Base-by-base conservation (phyloP, 129 eudicot species). In the Rutidosis leptorrhynchoides region DNA sequence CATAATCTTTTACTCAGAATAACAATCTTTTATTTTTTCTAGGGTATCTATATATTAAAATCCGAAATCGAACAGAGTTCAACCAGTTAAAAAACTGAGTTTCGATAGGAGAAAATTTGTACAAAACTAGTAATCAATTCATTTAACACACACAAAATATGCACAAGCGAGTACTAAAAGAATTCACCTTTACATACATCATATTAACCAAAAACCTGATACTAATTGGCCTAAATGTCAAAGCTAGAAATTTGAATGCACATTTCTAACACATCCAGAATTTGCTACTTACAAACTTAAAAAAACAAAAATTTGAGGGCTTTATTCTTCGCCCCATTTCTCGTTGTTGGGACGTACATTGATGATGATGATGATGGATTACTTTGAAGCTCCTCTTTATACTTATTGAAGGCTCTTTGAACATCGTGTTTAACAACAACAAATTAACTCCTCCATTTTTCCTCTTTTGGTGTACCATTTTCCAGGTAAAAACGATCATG, bases 361-460 rank as follows among this genome's bases (percentile, higher is more conserved):
- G 95, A 79, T 24, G 90, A 67, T n/a, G n/a, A n/a, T n/a, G n/a
- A n/a, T 7, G 87, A 48, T 17, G 70, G 43, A 17, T 78, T 69
- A 10, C 70, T 64, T 48, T 64, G 77, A 73, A 17, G 97, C 78
- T 76, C 85, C 11, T 88, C 95, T 59, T 72, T 75, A 73, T 90
- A 95, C 68, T 80, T 80, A 16, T 69, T 75, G 22, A 90, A 90
- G n/a, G 97, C 95, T 71, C 84, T 80, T 73, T 80, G 78, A 37
- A 90, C 82, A 15, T 86, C 95, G 51, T 75, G 85, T 51, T 90
- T 84, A 29, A 90, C 83, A 70, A 86, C 95, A 70, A 80, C 61
- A 52, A 65, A 90, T 6, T 89, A 78, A 45, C 55, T 70, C 70
- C 58, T 86, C 84, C 15, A 55, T 51, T 19, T 70, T 55, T 80